A percentile compares a stretch with the other conserved stretches of the same genome.
Evolutionary conservation across 768 basidiomycete genomes (phyloP).

Genomic region (Rhodotorula babjevae): DNA sequence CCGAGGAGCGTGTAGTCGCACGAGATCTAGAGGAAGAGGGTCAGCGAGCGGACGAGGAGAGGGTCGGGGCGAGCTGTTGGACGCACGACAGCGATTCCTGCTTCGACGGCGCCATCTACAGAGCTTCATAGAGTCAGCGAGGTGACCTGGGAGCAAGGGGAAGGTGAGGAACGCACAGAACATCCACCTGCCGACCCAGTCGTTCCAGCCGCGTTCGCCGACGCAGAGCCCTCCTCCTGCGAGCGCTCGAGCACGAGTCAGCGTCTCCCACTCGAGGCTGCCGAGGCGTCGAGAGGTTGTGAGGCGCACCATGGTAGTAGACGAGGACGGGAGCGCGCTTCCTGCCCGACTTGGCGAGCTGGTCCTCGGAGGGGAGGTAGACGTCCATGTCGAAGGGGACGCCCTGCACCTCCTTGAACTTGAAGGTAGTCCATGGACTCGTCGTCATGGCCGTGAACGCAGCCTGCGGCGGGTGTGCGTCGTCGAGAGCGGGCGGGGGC

Average conservation of each 20-base stretch:
- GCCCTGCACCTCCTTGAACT: background rate
- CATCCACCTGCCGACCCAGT: background rate
- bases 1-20: conserved; percentile 16
- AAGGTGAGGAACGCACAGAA: background rate
- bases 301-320: conserved; percentile 2
- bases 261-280: too few species aligned
- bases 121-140: background rate
- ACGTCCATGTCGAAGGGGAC: background rate
- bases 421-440: background rate
- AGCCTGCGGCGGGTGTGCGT: too few species aligned
- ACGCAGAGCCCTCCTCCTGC: background rate
- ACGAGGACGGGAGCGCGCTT: background rate
- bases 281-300: accelerated
- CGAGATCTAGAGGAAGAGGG: background rate
- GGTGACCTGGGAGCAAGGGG: accelerated
- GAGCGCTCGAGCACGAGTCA: background rate
- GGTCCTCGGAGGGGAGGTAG: background rate
- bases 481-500: too few species aligned
- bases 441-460: background rate
- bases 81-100: background rate
- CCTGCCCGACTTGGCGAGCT: too few species aligned
- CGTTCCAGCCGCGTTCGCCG: background rate
- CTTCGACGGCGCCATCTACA: background rate
- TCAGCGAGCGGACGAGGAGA: background rate
- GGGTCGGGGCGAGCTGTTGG: too few species aligned